Conservation (phyloP, 2,329 filamentous ascomycete genomes). For the Ophiostoma novo-ulmi region DNA sequence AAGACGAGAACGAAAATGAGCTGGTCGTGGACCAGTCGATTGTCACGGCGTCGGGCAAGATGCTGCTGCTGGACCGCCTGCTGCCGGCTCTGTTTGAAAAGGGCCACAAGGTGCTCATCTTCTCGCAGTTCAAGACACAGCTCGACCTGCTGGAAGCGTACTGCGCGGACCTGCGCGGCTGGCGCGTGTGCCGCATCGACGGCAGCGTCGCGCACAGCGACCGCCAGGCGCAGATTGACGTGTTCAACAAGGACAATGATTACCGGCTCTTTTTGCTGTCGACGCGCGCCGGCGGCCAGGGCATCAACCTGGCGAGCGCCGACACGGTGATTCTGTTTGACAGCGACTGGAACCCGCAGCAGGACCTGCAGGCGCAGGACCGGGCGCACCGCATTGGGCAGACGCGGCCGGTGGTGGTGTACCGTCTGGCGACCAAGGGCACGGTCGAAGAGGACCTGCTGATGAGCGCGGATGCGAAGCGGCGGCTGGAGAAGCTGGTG, state of each 20-base stretch:
- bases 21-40: constrained; percentile 69
- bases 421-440: constrained; percentile 84
- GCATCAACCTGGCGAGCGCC: constrained; percentile 86
- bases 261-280: constrained; percentile 79
- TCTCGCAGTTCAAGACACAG: constrained; percentile 93
- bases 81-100: constrained; percentile 67
- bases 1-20: constrained; percentile 41
- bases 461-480: constrained; percentile 83
- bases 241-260: constrained; percentile 62
- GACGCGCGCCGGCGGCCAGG: constrained; percentile 87
- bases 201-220: constrained; percentile 74
- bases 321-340: constrained; percentile 94
- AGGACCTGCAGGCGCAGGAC: constrained; percentile 94
- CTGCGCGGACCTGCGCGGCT: constrained; percentile 67
- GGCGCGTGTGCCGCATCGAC: constrained; percentile 85
- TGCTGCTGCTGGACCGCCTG: constrained; percentile 85
- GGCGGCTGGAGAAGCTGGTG: constrained; percentile 85
- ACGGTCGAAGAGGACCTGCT: constrained; percentile 88
- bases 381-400: constrained; percentile 93
- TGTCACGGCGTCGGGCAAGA: constrained; percentile 86
- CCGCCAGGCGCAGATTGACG: constrained; percentile 63
- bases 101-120: constrained; percentile 88
- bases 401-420: constrained; percentile 85
- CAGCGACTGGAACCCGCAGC: constrained; percentile 88
- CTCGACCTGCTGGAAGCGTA: constrained; percentile 89